Conservation (phyloP, 345 rosid genomes). For the Excoecaria cochinchinensis region DNA sequence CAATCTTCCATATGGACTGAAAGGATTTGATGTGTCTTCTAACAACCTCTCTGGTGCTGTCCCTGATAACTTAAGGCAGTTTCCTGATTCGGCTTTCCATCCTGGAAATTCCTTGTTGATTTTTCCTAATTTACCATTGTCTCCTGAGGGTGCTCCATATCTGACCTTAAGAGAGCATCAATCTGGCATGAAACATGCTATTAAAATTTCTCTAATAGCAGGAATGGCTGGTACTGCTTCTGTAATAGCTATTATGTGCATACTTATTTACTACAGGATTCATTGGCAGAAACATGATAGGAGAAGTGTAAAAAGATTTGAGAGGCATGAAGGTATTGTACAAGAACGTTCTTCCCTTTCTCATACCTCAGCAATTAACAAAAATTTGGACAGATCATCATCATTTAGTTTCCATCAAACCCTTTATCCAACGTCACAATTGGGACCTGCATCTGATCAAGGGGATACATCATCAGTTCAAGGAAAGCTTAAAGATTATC, state of each 20-base stretch:
- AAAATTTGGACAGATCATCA: conserved; percentile 41
- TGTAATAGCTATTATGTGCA: conserved; percentile 44
- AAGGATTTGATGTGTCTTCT: conserved; percentile 56
- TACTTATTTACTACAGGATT: conserved; percentile 37
- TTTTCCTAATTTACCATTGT: conserved; percentile 38
- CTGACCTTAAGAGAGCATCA: conserved; percentile 29
- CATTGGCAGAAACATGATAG: conserved; percentile 26
- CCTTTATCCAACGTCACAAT: conserved; percentile 27
- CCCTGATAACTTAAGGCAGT: conserved; percentile 58
- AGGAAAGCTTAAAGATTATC: conserved; percentile 31
- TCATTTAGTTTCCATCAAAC: conserved; percentile 43
- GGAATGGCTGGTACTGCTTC: conserved; percentile 54
- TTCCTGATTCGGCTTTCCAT: conserved; percentile 84
- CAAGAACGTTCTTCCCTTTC: conserved; percentile 41
- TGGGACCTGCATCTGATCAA: conserved; percentile 31
- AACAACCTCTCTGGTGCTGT: conserved; percentile 79
- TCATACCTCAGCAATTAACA: conserved; percentile 38
- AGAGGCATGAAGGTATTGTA: conserved; percentile 27
- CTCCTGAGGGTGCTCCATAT: conserved; percentile 40
- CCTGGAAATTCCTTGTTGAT: conserved; percentile 73
- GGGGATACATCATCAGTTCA: conserved; percentile 41
- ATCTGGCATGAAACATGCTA: conserved; percentile 41
- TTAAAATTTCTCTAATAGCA: conserved; percentile 52
- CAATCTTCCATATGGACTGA: conserved; percentile 57
- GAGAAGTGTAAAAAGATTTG: conserved; percentile 33